Conservation (phyloP, 768 basidiomycete species). For the Lactifluus piperatus region DNA sequence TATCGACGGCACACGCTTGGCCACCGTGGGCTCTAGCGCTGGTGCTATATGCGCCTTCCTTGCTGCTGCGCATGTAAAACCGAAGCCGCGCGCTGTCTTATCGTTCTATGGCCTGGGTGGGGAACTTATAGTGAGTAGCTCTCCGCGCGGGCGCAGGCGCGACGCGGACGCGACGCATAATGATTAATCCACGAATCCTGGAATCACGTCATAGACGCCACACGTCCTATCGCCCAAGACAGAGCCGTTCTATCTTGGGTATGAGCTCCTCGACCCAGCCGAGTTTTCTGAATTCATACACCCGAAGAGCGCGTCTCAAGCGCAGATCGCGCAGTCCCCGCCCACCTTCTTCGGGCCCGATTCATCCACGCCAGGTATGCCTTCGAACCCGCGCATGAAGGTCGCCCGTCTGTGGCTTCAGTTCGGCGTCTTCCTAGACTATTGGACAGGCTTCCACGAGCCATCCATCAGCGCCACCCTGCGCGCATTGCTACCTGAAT, state of each 20-base stretch:
- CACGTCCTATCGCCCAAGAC: slow-evolving; percentile 44
- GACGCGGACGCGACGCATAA: not conserved
- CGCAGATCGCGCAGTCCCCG: slow-evolving; percentile 34
- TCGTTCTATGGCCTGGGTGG: slow-evolving; percentile 62
- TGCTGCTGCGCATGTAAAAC: slow-evolving; percentile 43
- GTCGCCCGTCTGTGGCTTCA: slow-evolving; percentile 51
- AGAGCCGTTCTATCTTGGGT: slow-evolving; percentile 43
- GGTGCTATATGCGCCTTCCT: slow-evolving; percentile 60
- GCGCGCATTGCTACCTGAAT: slow-evolving; percentile 21
- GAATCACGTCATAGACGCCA: slow-evolving; percentile 31
- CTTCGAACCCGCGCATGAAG: slow-evolving; percentile 54
- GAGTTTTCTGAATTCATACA: slow-evolving; percentile 41
- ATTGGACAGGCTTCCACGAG: slow-evolving; percentile 38
- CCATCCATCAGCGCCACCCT: slow-evolving; percentile 42
- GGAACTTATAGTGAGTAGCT: slow-evolving; percentile 36
- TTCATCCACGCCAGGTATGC: slow-evolving; percentile 45
- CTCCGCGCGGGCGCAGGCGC: not conserved
- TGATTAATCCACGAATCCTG: not conserved
- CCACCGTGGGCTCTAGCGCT: slow-evolving; percentile 49
- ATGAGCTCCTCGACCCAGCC: slow-evolving; percentile 44
- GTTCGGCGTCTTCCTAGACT: slow-evolving; percentile 48
- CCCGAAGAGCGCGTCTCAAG: slow-evolving; percentile 29
- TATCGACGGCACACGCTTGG: slow-evolving; percentile 38
- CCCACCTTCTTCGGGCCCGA: slow-evolving; percentile 38
- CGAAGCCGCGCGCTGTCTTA: slow-evolving; percentile 45